These are phyloP conservation scores for Cytospora piceicola DNA, from an alignment of 2,329 filamentous ascomycete genomes.

Conservation along the genomic window DNA sequence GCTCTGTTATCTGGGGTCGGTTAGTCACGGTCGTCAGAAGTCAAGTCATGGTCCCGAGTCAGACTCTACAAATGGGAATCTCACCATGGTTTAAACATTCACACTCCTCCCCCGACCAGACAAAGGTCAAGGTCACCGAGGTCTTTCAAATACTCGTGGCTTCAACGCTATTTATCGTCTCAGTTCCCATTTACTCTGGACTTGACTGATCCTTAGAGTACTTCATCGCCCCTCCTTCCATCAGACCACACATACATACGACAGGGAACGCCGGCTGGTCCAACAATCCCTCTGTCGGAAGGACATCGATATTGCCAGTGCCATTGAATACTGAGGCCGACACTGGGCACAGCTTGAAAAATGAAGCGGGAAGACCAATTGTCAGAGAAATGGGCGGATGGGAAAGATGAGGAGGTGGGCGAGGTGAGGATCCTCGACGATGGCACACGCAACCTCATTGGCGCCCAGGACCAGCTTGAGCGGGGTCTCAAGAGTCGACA, in stretches of 20 bases:
- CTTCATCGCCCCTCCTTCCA: neutral
- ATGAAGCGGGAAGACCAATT: constrained; percentile 23
- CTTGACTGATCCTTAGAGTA: neutral
- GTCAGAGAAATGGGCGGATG: constrained; percentile 11
- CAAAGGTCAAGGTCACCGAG: neutral
- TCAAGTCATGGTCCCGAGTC: neutral
- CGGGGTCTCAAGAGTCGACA: constrained; percentile 31
- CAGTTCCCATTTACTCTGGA: neutral
- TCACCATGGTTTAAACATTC: neutral
- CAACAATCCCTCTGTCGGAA: neutral
- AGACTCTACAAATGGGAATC: neutral
- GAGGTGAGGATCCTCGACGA: constrained; percentile 22
- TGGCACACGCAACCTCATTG: constrained; percentile 26
- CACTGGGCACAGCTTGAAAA: constrained; percentile 2
- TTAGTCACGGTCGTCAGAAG: constrained; percentile 9
- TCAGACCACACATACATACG: neutral
- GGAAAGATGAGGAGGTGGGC: constrained; percentile 27
- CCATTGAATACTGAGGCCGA: neutral
- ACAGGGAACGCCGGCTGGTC: neutral
- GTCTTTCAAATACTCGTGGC: neutral
- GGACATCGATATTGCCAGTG: neutral
- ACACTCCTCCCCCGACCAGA: neutral
- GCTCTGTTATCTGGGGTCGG: constrained; percentile 22
- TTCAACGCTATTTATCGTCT: neutral
- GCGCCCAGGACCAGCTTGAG: constrained; percentile 29